Evolutionary conservation across 371 early-diverging fungal genomes (phyloP).

Genomic region (Thermomucor indicae-seudaticae): DNA sequence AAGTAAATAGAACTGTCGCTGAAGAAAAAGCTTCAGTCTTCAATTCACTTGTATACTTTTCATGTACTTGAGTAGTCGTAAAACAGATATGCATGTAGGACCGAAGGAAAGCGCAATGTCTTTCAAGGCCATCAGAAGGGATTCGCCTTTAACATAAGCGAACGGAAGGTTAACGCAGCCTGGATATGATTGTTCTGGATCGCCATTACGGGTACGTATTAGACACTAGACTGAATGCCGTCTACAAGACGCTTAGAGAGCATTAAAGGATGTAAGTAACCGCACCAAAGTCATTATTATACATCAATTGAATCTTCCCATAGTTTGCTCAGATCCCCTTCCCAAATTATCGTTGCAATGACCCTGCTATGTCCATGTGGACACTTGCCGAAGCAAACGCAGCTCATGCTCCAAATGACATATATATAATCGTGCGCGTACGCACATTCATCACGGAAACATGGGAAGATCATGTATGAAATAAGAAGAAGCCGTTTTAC

Average conservation of each 20-base stretch:
- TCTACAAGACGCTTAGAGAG: conserved; percentile 80
- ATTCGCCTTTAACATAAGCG: conserved; percentile 99
- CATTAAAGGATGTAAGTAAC: too few relatives aligned
- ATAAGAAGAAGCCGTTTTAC: conserved; percentile 43
- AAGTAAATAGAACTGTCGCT: too few relatives aligned
- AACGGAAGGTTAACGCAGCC: conserved; percentile 99
- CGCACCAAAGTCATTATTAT: too few relatives aligned
- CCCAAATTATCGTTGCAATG: conserved; percentile 52
- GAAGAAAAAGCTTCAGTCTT: too few relatives aligned
- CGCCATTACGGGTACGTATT: conserved; percentile 92
- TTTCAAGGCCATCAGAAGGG: conserved; percentile 98
- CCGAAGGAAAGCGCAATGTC: conserved; percentile 98
- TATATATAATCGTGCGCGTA: conserved; percentile 19
- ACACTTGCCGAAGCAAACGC: conserved; percentile 1
- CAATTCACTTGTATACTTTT: too few relatives aligned
- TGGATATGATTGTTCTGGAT: conserved; percentile 76
- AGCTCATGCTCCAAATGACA: conserved; percentile 26
- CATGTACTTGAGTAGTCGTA: too few relatives aligned
- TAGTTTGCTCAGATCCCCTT: conserved; percentile 63
- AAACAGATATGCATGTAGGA: conserved; percentile 98
- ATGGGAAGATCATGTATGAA: not conserved
- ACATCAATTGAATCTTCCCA: too few relatives aligned
- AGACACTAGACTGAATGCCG: conserved; percentile 74
- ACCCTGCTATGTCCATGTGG: conserved; percentile 8
- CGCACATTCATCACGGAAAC: conserved; percentile 13